Evolutionary conservation across 2,329 filamentous ascomycete species (phyloP), one percentile per base, ranked within the genome.

Genomic region (Ascosphaera apis): DNA sequence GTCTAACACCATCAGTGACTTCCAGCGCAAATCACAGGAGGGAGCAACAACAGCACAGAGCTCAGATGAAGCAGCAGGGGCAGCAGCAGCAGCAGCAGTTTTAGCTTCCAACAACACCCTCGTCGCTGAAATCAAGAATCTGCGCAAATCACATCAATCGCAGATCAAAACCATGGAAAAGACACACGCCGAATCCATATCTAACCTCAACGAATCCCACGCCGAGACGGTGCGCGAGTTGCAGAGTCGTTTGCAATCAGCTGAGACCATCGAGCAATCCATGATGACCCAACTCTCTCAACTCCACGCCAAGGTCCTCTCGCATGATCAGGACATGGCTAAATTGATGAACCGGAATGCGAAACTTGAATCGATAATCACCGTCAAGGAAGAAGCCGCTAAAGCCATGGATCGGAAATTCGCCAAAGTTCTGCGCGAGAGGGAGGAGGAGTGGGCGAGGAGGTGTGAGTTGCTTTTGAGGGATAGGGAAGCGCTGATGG

Each of bases 381-480:
- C 52, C 9, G 47, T 48, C 1, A 59, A 58, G 37, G 53, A 58
- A n/a, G 54, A 56, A 32, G 48, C 55, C 2, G 48, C 55, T 12
- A 47, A 46, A 0, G 54, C 52, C 3, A 36, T 60, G 13, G 57
- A 60, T 40, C 43, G 49, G 37, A 51, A 53, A 27, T 55, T 61
- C 36, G 51, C 53, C 7, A 45, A 48, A 33, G 54, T 55, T 1
- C 48, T 58, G 11, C 54, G 58, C 34, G 56, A 54, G 41, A 50
- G 56, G 23, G 57, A 61, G 43, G 50, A 51, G 16, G 54, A 56
- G 36, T 61, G 57, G 57, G 50, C 57, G 38, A 47, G 51, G 0
- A 52, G 57, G 3, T 47, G 58, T 2, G 51, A 59, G 34, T 40
- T 56, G 9, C 42, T 60, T 5, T 50, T 60, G 8, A 52, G 50